Base-by-base conservation (phyloP, 176 grass and related monocot species). In the Thinopyrum elongatum region DNA sequence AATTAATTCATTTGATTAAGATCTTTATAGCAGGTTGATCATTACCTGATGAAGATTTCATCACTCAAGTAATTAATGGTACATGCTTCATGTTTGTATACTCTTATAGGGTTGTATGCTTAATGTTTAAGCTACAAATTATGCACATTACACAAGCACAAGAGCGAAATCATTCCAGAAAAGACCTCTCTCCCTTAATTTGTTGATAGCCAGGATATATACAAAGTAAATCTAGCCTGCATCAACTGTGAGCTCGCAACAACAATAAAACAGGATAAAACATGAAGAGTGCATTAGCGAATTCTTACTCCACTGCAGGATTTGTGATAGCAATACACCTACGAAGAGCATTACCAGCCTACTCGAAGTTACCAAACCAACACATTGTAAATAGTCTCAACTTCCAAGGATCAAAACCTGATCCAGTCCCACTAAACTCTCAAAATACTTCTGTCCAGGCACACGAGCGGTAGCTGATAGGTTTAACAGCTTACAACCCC, bases 401-500 rank as follows among this genome's bases (percentile, higher is more conserved):
- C 39, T 72, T 35, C 19, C 41, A 77, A 51, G n/a, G 53, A 72
- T 23, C 12, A 63, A 63, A 70, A 62, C 23, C 8, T 82, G 63
- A 71, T 53, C 28, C 47, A 77, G n/a, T 77, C 51, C 62, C 51
- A 51, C 51, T 5, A 77, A 71, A 69, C 62, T 33, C 26, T 11
- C 70, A 47, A 77, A 63, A 86, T 51, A 62, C 63, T 62, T 30
- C 51, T 51, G 23, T 42, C 34, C 57, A 74, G 57, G 29, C 39
- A 55, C 30, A 84, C 51, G 46, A 30, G 4, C 49, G 31, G 51
- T 22, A 60, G 34, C 27, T 76, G 41, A 26, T 8, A 58, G 44
- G 64, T 76, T 65, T 78, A 71, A 79, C 53, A 62, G 53, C 27
- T 71, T 79, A 74, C 81, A 84, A 74, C 30, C 13, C 47, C 33